Evolutionary conservation across 345 rosid genomes (phyloP).

Genomic region (Murraya koenigii): DNA sequence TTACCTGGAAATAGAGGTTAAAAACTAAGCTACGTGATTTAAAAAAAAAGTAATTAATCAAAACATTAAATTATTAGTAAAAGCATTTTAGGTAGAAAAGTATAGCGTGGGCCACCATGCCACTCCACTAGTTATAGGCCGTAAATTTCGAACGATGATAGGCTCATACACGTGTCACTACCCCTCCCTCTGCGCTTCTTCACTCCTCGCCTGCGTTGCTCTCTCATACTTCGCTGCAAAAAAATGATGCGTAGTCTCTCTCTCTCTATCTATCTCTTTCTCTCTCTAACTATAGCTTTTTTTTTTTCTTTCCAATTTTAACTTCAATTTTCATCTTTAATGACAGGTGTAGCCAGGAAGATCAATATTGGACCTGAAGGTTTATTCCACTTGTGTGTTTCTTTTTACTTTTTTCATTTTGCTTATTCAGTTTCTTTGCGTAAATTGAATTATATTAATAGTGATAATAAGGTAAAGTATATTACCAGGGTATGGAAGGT

Average conservation of each 20-base stretch:
- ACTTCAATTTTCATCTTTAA: background rate
- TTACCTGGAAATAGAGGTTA: too few relatives aligned
- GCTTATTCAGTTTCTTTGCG: background rate
- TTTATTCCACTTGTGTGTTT: background rate
- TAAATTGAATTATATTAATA: background rate
- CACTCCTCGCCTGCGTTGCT: too few relatives aligned
- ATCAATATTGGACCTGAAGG: background rate
- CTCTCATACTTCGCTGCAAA: too few relatives aligned
- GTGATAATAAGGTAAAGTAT: background rate
- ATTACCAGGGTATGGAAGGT: background rate
- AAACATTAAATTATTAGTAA: too few relatives aligned
- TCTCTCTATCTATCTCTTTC: background rate
- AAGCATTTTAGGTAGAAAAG: too few relatives aligned
- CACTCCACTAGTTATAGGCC: background rate
- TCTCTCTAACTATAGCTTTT: background rate
- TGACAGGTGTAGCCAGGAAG: slow-evolving; percentile 11
- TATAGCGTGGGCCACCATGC: background rate
- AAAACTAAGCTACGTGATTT: too few relatives aligned
- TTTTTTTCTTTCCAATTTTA: background rate
- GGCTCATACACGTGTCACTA: background rate
- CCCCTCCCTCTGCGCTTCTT: background rate
- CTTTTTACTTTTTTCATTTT: background rate
- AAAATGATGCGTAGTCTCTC: slow-evolving; percentile 4
- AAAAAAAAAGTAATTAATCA: too few relatives aligned
- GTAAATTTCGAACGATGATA: background rate